These are phyloP conservation scores for Kernera saxatilis DNA, from an alignment of 345 rosid genomes.

Conservation along the genomic window DNA sequence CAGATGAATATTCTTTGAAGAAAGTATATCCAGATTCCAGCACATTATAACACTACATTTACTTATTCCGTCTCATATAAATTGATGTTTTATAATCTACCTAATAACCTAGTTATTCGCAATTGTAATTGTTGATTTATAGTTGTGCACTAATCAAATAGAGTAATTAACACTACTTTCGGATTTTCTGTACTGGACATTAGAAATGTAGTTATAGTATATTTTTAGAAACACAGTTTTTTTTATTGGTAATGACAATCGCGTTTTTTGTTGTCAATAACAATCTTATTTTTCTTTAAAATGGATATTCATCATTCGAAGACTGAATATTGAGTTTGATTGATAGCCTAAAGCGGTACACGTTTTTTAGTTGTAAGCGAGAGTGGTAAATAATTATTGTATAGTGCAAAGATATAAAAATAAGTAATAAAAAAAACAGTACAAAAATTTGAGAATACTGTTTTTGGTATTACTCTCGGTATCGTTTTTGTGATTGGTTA, in stretches of 20 bases:
- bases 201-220: background rate
- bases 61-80: background rate
- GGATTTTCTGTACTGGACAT: background rate
- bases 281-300: background rate
- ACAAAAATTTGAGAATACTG: too few relatives aligned
- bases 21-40: background rate
- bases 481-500: too few relatives aligned
- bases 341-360: too few relatives aligned
- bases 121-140: background rate
- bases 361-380: too few relatives aligned
- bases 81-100: background rate
- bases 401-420: too few relatives aligned
- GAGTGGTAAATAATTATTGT: too few relatives aligned
- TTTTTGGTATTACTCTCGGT: too few relatives aligned
- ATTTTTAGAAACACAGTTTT: background rate
- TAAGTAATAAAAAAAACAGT: too few relatives aligned
- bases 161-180: background rate
- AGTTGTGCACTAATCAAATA: background rate
- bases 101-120: background rate
- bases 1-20: background rate
- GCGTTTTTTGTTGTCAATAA: background rate
- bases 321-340: too few relatives aligned
- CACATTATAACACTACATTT: background rate
- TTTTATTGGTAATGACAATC: background rate
- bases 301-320: conserved; percentile 1